These are phyloP conservation scores for Colletotrichum plurivorum DNA, from an alignment of 2,329 filamentous ascomycete genomes.

Conservation along the genomic window DNA sequence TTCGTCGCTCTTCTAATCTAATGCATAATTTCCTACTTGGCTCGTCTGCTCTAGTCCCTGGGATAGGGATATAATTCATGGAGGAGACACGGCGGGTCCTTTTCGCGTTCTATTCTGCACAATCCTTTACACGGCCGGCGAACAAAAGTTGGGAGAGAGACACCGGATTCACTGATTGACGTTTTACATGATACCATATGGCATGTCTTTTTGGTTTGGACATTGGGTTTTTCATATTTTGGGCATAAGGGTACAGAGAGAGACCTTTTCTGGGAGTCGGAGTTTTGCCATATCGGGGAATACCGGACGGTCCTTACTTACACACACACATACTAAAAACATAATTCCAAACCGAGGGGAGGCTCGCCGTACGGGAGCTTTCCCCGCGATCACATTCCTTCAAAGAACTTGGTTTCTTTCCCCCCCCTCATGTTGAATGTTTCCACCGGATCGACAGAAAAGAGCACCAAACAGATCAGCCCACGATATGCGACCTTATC, in stretches of 20 bases:
- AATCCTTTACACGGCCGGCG: conserved; percentile 34
- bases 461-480: not conserved
- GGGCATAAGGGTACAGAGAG: no score
- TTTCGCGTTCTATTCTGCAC: conserved; percentile 30
- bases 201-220: conserved; percentile 7
- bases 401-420: not conserved
- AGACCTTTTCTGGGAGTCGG: conserved; percentile 8
- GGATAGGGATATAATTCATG: not conserved
- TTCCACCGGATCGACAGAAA: not conserved
- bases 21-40: not conserved
- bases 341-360: not conserved
- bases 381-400: conserved; percentile 20
- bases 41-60: not conserved
- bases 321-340: conserved; percentile 14
- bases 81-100: not conserved
- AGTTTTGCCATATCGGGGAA: conserved; percentile 23
- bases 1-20: conserved; percentile 50
- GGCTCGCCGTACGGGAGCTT: not conserved
- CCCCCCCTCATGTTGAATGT: not conserved
- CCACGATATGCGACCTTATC: not conserved
- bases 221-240: not conserved
- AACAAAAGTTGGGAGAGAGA: conserved; percentile 17
- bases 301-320: conserved; percentile 28
- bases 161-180: not conserved
- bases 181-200: conserved; percentile 29